These are phyloP conservation scores for Rauvolfia tetraphylla DNA, from an alignment of 257 asterid genomes.

Conservation along the genomic window DNA sequence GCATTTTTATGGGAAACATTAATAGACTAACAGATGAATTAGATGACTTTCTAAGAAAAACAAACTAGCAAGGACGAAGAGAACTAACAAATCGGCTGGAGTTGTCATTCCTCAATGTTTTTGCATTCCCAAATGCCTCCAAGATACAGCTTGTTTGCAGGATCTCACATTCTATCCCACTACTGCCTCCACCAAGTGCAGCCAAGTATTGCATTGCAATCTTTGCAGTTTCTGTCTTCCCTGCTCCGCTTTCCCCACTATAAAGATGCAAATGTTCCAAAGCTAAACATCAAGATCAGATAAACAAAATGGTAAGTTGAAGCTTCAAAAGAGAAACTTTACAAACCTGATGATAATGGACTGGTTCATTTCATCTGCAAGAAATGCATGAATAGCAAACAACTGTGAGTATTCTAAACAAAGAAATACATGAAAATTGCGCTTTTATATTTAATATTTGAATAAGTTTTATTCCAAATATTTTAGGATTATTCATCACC, in stretches of 20 bases:
- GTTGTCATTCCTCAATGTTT: constrained; percentile 73
- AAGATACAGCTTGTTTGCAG: constrained; percentile 73
- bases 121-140: constrained; percentile 98
- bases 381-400: constrained; percentile 21
- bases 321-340: constrained; percentile 22
- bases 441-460: not conserved
- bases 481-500: constrained; percentile 44
- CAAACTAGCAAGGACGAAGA: constrained; percentile 14
- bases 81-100: constrained; percentile 94
- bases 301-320: not conserved
- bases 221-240: constrained; percentile 97
- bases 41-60: not conserved
- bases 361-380: constrained; percentile 77
- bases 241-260: constrained; percentile 98
- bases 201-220: constrained; percentile 79
- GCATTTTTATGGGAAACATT: not conserved
- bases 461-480: constrained; percentile 13
- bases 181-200: constrained; percentile 60
- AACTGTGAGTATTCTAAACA: constrained; percentile 14
- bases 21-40: not conserved
- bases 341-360: constrained; percentile 89
- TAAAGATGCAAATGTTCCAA: constrained; percentile 21
- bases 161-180: constrained; percentile 65
- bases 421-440: not conserved
- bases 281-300: constrained; percentile 13